Percentiles rank a stretch among this genome's conserved stretches.
Conservation (phyloP, 2,329 filamentous ascomycete species). For the Thermothelomyces thermophilus region DNA sequence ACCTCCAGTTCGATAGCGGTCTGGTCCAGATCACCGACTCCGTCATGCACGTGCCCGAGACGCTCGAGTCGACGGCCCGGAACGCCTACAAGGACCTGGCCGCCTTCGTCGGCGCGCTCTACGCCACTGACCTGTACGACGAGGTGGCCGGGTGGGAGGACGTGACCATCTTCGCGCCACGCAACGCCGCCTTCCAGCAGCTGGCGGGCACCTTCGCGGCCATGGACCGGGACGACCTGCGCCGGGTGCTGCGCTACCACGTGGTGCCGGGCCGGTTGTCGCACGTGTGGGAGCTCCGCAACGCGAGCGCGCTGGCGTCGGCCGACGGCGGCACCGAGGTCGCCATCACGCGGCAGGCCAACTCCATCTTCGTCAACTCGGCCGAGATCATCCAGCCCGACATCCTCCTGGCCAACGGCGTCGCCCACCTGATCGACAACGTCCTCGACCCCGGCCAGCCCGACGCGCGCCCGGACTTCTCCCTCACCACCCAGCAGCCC, state of each 20-base stretch:
- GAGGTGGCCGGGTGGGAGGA: slow-evolving; percentile 37
- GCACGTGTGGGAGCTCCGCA: slow-evolving; percentile 44
- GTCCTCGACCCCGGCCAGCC: slow-evolving; percentile 40
- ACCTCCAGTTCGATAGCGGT: slow-evolving; percentile 43
- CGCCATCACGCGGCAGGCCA: slow-evolving; percentile 38
- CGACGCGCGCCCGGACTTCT: slow-evolving; percentile 33
- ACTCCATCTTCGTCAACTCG: slow-evolving; percentile 42
- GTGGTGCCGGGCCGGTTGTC: slow-evolving; percentile 46
- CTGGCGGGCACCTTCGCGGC: slow-evolving; percentile 40
- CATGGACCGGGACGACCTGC: slow-evolving; percentile 35
- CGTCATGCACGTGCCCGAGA: slow-evolving; percentile 42
- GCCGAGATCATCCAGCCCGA: slow-evolving; percentile 47
- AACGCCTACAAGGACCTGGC: slow-evolving; percentile 34
- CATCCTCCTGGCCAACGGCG: slow-evolving; percentile 50
- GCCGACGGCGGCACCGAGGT: slow-evolving; percentile 35
- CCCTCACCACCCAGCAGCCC: slow-evolving; percentile 28
- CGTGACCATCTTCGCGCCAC: slow-evolving; percentile 51
- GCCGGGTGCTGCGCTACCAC: slow-evolving; percentile 48
- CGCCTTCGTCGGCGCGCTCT: slow-evolving; percentile 37
- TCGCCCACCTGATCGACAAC: slow-evolving; percentile 52
- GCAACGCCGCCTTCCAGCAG: slow-evolving; percentile 44
- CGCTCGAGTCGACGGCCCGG: slow-evolving; percentile 31
- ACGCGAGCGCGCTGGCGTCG: slow-evolving; percentile 36
- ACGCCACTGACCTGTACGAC: slow-evolving; percentile 32
- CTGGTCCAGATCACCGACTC: slow-evolving; percentile 48